Percentiles rank a stretch among this genome's conserved stretches.
phyloP scores from a whole-genome alignment of 495 filamentous ascomycete genomes.

The Talaromyces nanjingensis region DNA sequence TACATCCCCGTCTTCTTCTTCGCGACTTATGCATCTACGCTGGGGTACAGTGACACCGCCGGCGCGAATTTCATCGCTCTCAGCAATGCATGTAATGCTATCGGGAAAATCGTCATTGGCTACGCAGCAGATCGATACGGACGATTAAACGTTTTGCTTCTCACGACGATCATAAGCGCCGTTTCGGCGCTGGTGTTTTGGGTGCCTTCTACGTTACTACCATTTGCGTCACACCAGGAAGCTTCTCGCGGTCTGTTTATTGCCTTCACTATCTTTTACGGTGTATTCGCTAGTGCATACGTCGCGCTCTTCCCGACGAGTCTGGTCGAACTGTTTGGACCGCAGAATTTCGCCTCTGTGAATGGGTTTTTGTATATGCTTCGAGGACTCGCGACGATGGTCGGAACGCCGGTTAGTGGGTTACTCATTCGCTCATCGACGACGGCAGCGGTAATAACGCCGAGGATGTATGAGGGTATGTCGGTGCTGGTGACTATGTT shows the following conservation, averaged over 20 bases:
- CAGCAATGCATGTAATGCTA: conserved; percentile 18
- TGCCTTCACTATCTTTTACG: conserved; percentile 31
- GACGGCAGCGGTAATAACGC: conserved; percentile 1
- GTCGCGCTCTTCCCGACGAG: conserved; percentile 33
- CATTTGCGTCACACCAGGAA: conserved; percentile 6
- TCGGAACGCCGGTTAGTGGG: conserved; percentile 38
- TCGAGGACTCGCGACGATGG: conserved; percentile 28
- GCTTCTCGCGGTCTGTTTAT: conserved; percentile 25
- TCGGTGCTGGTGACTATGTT: conserved; percentile 23
- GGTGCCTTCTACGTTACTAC: conserved; percentile 27
- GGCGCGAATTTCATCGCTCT: conserved; percentile 19
- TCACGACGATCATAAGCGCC: conserved; percentile 31
- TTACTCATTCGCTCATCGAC: conserved; percentile 21
- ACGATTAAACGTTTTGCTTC: conserved; percentile 29
- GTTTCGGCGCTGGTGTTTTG: conserved; percentile 29
- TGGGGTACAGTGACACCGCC: conserved; percentile 10
- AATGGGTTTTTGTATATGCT: conserved; percentile 40
- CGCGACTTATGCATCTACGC: conserved; percentile 11
- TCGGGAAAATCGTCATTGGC: conserved; percentile 18
- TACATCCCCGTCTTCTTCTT: conserved; percentile 21
- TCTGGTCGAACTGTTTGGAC: conserved; percentile 35
- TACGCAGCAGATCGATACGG: conserved; percentile 24
- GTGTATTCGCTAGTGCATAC: conserved; percentile 33
- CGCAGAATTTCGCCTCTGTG: conserved; percentile 33
- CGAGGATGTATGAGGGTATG: conserved; percentile 23